phyloP scores from a whole-genome alignment of 2,329 filamentous ascomycete species.

The Blastomyces parvus region DNA sequence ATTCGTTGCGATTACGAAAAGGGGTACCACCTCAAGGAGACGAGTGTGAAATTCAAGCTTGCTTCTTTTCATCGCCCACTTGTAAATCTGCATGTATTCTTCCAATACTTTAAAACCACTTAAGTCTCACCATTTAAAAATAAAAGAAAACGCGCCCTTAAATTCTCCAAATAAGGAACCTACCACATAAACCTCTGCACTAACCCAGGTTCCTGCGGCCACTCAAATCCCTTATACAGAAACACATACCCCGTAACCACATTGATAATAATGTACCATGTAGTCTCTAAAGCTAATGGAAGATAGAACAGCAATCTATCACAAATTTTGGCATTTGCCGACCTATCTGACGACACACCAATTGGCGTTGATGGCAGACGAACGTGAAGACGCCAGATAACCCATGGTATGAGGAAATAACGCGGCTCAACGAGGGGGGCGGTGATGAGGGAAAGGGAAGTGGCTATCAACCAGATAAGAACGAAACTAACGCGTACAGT shows the following conservation, averaged over 20 bases:
- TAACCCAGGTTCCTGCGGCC: conserved; percentile 49
- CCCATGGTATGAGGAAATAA: conserved; percentile 93
- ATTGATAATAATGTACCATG: conserved; percentile 50
- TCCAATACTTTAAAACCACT: background rate
- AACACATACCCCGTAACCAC: conserved; percentile 46
- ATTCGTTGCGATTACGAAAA: conserved; percentile 52
- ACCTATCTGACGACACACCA: background rate
- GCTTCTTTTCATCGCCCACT: conserved; percentile 37
- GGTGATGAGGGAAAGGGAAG: conserved; percentile 68
- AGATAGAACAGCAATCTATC: conserved; percentile 10
- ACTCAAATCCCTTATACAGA: conserved; percentile 47
- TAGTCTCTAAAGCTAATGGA: conserved; percentile 42
- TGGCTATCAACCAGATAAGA: conserved; percentile 57
- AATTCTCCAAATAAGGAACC: background rate
- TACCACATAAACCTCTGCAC: conserved; percentile 54
- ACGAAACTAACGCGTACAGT: conserved; percentile 42
- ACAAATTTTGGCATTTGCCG: background rate
- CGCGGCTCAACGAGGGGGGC: conserved; percentile 89
- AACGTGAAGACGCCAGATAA: conserved; percentile 78
- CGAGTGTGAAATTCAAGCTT: conserved; percentile 60
- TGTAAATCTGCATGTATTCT: conserved; percentile 23
- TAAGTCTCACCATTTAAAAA: background rate
- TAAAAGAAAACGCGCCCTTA: background rate
- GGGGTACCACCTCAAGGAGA: conserved; percentile 44
- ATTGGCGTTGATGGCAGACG: conserved; percentile 36